phyloP scores from a whole-genome alignment of 176 grass and related monocot species.

The Oryza longistaminata region DNA sequence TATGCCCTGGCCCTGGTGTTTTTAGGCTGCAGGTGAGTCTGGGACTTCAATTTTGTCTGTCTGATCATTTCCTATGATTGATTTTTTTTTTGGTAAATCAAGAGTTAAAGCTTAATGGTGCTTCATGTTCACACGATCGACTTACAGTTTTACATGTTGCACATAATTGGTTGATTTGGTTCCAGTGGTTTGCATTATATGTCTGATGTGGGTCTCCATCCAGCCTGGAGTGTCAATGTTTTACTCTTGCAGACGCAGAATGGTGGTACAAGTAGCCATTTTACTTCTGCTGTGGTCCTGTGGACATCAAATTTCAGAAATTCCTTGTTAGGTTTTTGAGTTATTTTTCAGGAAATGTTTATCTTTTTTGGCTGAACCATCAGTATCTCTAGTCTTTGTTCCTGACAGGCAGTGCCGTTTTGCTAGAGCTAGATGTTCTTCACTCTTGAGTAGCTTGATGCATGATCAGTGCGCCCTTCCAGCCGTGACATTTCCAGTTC shows the following conservation, averaged over 20 bases:
- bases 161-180: not conserved
- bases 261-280: not conserved
- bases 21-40: not conserved
- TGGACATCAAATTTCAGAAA: not conserved
- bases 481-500: not conserved
- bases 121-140: not conserved
- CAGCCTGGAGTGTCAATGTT: not conserved
- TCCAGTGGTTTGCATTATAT: not conserved
- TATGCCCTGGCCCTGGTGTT: not conserved
- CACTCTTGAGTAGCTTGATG: not conserved
- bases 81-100: not conserved
- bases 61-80: not conserved
- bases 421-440: not conserved
- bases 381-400: not conserved
- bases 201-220: not conserved
- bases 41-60: not conserved
- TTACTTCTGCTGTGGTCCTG: not conserved
- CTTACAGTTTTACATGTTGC: not conserved
- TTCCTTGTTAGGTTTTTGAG: not conserved
- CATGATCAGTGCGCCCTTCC: not conserved
- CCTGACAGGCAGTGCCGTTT: not conserved
- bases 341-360: constrained; percentile 15
- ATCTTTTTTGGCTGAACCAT: not conserved
- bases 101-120: not conserved
- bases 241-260: not conserved